phyloP scores from a whole-genome alignment of 2,329 filamentous ascomycete species.

The Cladosporium sp. region DNA sequence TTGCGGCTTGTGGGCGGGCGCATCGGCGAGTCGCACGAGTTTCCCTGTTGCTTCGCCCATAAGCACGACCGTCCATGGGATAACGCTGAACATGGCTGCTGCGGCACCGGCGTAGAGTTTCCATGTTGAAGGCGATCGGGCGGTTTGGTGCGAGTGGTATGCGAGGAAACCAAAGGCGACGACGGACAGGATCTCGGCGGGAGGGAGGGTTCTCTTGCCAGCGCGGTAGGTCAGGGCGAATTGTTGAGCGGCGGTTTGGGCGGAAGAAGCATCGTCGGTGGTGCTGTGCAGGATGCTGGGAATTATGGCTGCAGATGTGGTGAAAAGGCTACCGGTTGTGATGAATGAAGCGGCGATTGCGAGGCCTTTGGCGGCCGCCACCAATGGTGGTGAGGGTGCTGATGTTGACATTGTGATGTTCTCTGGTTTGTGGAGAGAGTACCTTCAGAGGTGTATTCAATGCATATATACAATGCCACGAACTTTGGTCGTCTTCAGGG shows the following conservation, averaged over 20 bases:
- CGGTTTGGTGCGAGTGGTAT: slow-evolving; percentile 9
- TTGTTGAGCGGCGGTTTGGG: slow-evolving; percentile 15
- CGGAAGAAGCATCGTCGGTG: slow-evolving; percentile 12
- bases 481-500: no score
- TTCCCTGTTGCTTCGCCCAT: slow-evolving; percentile 14
- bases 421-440: no score
- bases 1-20: not conserved
- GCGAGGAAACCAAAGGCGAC: slow-evolving; percentile 14
- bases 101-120: slow-evolving; percentile 16
- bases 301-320: slow-evolving; percentile 47
- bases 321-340: slow-evolving; percentile 59
- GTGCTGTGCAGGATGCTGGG: slow-evolving; percentile 16
- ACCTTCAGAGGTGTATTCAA: no score
- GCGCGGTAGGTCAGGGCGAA: slow-evolving; percentile 14
- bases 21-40: slow-evolving; percentile 13
- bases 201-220: slow-evolving; percentile 11
- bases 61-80: slow-evolving; percentile 13
- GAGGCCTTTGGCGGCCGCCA: slow-evolving; percentile 16
- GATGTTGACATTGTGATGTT: slow-evolving; percentile 3
- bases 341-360: slow-evolving; percentile 56
- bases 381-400: slow-evolving; percentile 1
- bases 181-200: slow-evolving; percentile 14
- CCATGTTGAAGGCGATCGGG: slow-evolving; percentile 6
- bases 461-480: no score
- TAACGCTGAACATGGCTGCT: slow-evolving; percentile 14